Conservation (phyloP, 305 asterid genomes). For the Solanum hybrid region DNA sequence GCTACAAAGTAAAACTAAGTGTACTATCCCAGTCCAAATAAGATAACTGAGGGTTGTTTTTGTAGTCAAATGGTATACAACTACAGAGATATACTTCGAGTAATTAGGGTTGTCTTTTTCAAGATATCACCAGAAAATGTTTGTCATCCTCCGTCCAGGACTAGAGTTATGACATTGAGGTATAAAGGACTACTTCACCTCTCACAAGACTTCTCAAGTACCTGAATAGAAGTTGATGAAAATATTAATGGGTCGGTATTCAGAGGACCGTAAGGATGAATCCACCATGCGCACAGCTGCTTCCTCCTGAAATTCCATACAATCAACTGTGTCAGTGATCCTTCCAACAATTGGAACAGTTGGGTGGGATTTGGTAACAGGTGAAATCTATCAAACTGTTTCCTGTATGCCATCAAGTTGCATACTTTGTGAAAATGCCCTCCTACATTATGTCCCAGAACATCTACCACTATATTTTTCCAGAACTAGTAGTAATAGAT, state of each 20-base stretch:
- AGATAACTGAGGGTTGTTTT: not conserved
- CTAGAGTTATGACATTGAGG: not conserved
- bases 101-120: not conserved
- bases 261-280: slow-evolving; percentile 55
- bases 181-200: not conserved
- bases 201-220: slow-evolving; percentile 9
- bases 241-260: slow-evolving; percentile 76
- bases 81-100: not conserved
- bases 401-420: not conserved
- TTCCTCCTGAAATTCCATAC: slow-evolving; percentile 52
- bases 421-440: not conserved
- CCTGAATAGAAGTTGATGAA: slow-evolving; percentile 92
- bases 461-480: not conserved
- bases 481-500: not conserved
- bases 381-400: not conserved
- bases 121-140: not conserved
- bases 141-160: not conserved
- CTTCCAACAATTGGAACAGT: slow-evolving; percentile 1
- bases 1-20: not conserved
- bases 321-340: slow-evolving; percentile 2
- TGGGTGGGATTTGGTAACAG: not conserved
- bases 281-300: slow-evolving; percentile 85
- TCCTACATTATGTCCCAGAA: not conserved
- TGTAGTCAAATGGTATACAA: not conserved
- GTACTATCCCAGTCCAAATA: not conserved